phyloP scores from a whole-genome alignment of 148 eudicot genomes.

The Suaeda aralocaspica region DNA sequence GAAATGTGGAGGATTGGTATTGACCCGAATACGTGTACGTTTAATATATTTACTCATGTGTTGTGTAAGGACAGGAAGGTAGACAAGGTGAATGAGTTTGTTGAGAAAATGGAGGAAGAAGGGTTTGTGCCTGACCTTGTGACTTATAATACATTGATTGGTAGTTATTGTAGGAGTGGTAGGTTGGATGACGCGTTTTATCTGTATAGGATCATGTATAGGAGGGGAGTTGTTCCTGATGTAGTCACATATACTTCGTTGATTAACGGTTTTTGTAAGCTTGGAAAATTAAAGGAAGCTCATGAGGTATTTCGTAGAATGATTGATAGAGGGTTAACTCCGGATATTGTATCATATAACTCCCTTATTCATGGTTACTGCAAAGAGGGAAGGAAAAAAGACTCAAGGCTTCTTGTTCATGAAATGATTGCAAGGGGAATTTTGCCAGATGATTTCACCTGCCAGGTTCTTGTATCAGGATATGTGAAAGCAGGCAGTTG shows the following conservation, averaged over 20 bases:
- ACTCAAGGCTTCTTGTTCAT: conserved; percentile 54
- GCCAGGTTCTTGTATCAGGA: conserved; percentile 63
- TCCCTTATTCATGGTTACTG: conserved; percentile 75
- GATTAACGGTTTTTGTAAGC: conserved; percentile 80
- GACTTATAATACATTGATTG: conserved; percentile 74
- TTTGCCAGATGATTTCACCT: conserved; percentile 62
- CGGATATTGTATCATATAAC: conserved; percentile 64
- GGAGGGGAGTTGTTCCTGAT: conserved; percentile 73
- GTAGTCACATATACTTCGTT: conserved; percentile 66
- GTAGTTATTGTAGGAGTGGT: conserved; percentile 59
- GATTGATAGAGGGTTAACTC: conserved; percentile 64
- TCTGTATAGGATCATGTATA: conserved; percentile 74
- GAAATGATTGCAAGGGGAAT: conserved; percentile 60
- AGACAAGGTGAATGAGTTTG: conserved; percentile 61
- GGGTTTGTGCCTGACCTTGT: conserved; percentile 90
- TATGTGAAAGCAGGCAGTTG: conserved; percentile 46
- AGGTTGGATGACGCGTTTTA: conserved; percentile 78
- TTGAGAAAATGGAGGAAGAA: conserved; percentile 93
- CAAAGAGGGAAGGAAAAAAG: conserved; percentile 75
- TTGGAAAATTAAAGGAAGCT: conserved; percentile 64
- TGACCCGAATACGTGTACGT: conserved; percentile 61
- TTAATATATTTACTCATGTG: conserved; percentile 69
- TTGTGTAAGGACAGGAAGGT: conserved; percentile 56
- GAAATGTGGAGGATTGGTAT: conserved; percentile 60
- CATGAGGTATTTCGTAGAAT: conserved; percentile 55